Percentiles rank a stretch among this genome's conserved stretches.
These are phyloP conservation scores for Tritrichomonas musculus DNA, from an alignment of 208 protist species.

Conservation along the genomic window DNA sequence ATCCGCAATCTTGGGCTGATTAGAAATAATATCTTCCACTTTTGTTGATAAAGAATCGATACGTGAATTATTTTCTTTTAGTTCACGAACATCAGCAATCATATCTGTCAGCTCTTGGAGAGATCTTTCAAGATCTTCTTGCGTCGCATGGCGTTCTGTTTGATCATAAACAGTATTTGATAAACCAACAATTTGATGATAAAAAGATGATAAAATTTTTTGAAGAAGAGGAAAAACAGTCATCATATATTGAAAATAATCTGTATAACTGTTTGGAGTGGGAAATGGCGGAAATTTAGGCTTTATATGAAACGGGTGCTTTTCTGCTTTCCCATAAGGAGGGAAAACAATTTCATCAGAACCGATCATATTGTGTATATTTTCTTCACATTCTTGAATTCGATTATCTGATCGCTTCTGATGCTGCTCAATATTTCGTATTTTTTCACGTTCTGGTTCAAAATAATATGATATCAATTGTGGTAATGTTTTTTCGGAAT, in stretches of 20 bases:
- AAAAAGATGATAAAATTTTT: neutral
- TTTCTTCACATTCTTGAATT: neutral
- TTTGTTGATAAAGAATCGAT: too few relatives aligned
- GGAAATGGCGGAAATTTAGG: neutral
- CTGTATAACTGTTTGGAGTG: neutral
- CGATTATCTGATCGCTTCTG: neutral
- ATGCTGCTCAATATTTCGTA: neutral
- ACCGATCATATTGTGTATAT: neutral
- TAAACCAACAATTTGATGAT: neutral
- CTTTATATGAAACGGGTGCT: neutral
- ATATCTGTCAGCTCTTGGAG: too few relatives aligned
- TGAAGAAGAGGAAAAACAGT: neutral
- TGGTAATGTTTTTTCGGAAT: neutral
- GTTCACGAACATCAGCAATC: too few relatives aligned
- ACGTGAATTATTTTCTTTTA: too few relatives aligned
- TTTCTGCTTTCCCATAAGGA: neutral
- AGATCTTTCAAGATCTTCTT: too few relatives aligned
- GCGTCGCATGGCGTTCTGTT: too few relatives aligned
- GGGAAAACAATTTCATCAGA: neutral
- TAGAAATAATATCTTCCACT: too few relatives aligned
- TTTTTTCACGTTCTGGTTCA: neutral
- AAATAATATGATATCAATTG: neutral
- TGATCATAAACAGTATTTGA: neutral
- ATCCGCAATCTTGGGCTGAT: too few relatives aligned
- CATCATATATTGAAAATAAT: conserved; percentile 26